phyloP scores from a whole-genome alignment of 2,329 filamentous ascomycete genomes.

The Fusarium luffae region DNA sequence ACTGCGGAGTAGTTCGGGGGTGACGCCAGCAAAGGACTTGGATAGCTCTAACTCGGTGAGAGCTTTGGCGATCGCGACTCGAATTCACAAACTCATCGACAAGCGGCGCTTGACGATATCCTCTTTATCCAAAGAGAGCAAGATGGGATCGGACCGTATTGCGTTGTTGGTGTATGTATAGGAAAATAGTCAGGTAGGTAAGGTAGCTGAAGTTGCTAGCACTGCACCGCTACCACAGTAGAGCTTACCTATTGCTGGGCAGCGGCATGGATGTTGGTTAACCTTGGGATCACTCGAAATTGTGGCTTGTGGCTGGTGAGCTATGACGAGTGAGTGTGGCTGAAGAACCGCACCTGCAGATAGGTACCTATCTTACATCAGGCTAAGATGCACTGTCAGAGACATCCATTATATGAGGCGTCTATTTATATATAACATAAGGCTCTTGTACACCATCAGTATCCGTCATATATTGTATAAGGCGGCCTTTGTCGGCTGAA shows the following conservation, averaged over 20 bases:
- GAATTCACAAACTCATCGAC: slow-evolving; percentile 21
- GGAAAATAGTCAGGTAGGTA: background rate
- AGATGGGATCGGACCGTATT: background rate
- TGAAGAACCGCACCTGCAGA: background rate
- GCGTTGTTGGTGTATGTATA: slow-evolving; percentile 4
- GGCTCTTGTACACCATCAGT: background rate
- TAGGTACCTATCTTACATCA: background rate
- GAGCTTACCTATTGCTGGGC: slow-evolving; percentile 34
- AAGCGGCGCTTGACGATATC: background rate
- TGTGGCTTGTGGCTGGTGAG: slow-evolving; percentile 7
- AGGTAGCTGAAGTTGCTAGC: slow-evolving; percentile 28
- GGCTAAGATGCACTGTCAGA: background rate
- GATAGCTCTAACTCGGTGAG: slow-evolving; percentile 19
- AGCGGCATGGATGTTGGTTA: slow-evolving; percentile 8
- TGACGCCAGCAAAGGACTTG: slow-evolving; percentile 16
- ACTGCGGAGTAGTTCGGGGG: slow-evolving; percentile 26
- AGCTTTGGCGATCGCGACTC: slow-evolving; percentile 7
- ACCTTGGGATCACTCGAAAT: slow-evolving; percentile 16
- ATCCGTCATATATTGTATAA: background rate
- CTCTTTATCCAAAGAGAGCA: slow-evolving; percentile 2
- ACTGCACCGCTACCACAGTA: slow-evolving; percentile 6
- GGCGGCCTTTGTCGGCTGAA: background rate
- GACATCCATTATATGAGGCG: background rate
- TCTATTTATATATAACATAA: background rate
- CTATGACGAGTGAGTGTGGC: slow-evolving; percentile 35